Evolutionary conservation across 306 rosid genomes (phyloP).

Genomic region (Mucuna pruriens): DNA sequence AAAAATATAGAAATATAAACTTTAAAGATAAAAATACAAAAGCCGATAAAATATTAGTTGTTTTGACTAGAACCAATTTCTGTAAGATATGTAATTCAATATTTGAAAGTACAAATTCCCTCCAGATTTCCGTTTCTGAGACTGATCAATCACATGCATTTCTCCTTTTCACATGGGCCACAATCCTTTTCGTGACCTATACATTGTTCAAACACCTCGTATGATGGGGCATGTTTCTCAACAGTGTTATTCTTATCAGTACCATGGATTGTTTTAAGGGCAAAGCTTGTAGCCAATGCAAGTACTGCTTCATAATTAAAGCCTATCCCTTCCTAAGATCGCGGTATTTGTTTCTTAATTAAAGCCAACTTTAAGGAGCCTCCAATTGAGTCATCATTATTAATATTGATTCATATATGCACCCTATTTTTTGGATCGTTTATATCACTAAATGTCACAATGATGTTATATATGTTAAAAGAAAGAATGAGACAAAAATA

Average conservation of each 20-base stretch:
- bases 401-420: slow-evolving; percentile 2
- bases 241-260: background rate
- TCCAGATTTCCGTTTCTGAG: slow-evolving; percentile 29
- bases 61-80: too few relatives aligned
- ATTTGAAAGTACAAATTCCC: slow-evolving; percentile 19
- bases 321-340: background rate
- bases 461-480: background rate
- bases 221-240: background rate
- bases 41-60: too few relatives aligned
- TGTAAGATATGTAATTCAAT: too few relatives aligned
- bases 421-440: background rate
- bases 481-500: background rate
- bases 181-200: background rate
- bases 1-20: too few relatives aligned
- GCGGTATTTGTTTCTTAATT: slow-evolving; percentile 3
- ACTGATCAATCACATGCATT: slow-evolving; percentile 42
- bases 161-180: slow-evolving; percentile 37
- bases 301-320: background rate
- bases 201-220: slow-evolving; percentile 8
- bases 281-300: background rate
- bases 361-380: background rate
- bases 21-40: too few relatives aligned
- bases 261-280: background rate
- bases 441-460: background rate
- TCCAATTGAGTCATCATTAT: background rate